Evolutionary conservation across 257 asterid species (phyloP).

Genomic region (Lantana camara): DNA sequence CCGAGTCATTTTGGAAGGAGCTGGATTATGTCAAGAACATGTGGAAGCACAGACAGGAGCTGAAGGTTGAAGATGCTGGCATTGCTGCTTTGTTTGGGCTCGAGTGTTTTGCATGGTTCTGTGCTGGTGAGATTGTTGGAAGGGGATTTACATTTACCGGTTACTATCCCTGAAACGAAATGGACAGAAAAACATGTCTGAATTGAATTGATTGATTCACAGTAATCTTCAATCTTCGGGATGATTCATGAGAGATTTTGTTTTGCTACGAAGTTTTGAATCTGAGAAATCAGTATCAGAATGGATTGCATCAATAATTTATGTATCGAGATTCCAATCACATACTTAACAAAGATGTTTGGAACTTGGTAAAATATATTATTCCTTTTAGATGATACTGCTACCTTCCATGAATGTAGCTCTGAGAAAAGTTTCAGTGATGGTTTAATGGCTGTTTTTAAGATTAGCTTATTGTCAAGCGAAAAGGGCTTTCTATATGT

Average conservation of each 20-base stretch:
- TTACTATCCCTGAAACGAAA: conserved; percentile 66
- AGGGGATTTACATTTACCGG: conserved; percentile 93
- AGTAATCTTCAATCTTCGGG: neutral
- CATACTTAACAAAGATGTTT: conserved; percentile 21
- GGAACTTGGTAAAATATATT: conserved; percentile 3
- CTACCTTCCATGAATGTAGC: conserved; percentile 23
- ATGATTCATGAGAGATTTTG: conserved; percentile 31
- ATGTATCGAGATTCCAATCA: neutral
- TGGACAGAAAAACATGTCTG: conserved; percentile 7
- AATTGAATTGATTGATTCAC: neutral
- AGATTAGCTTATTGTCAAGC: no score
- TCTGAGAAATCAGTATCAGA: conserved; percentile 32
- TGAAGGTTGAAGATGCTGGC: conserved; percentile 91
- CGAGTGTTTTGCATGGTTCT: conserved; percentile 94
- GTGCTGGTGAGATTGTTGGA: conserved; percentile 95
- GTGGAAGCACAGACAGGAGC: conserved; percentile 79
- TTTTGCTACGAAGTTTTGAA: conserved; percentile 26
- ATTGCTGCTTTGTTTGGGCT: conserved; percentile 87
- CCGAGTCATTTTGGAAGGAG: conserved; percentile 84
- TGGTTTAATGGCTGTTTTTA: neutral
- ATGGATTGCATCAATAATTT: conserved; percentile 32
- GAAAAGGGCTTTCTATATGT: no score
- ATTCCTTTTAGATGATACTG: conserved; percentile 23
- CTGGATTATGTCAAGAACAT: conserved; percentile 68
- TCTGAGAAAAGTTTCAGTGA: conserved; percentile 7